These are phyloP conservation scores for Salvia sclarea DNA, from an alignment of 305 asterid species.

Conservation along the genomic window DNA sequence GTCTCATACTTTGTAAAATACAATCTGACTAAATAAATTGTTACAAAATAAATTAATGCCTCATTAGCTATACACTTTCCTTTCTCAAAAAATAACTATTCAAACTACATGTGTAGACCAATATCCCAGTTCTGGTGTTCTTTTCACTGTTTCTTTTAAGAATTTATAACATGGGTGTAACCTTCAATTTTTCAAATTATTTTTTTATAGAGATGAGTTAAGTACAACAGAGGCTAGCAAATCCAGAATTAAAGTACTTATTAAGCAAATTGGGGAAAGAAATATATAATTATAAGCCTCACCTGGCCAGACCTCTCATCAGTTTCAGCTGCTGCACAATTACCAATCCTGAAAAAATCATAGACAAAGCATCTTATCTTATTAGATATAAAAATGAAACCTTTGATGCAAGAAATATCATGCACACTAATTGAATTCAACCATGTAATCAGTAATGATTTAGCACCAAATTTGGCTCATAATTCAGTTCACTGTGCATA, in stretches of 20 bases:
- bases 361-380: slow-evolving; percentile 24
- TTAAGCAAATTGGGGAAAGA: background rate
- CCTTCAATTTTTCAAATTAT: background rate
- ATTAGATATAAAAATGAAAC: slow-evolving; percentile 20
- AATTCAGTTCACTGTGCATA: slow-evolving; percentile 27
- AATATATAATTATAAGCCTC: slow-evolving; percentile 31
- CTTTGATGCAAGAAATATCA: background rate
- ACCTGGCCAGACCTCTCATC: slow-evolving; percentile 72
- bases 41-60: background rate
- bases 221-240: background rate
- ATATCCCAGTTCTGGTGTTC: background rate
- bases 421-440: background rate
- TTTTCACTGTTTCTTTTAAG: background rate
- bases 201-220: background rate
- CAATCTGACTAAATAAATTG: background rate
- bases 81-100: background rate
- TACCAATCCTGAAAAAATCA: slow-evolving; percentile 50
- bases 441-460: slow-evolving; percentile 10
- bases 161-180: background rate
- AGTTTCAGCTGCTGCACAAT: slow-evolving; percentile 40
- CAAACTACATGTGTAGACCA: background rate
- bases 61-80: background rate
- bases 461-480: slow-evolving; percentile 4
- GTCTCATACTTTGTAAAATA: background rate
- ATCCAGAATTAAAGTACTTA: background rate